Evolutionary conservation across 2,329 filamentous ascomycete genomes (phyloP), one percentile per base, ranked within the genome.

Genomic region (Fusarium algeriense): DNA sequence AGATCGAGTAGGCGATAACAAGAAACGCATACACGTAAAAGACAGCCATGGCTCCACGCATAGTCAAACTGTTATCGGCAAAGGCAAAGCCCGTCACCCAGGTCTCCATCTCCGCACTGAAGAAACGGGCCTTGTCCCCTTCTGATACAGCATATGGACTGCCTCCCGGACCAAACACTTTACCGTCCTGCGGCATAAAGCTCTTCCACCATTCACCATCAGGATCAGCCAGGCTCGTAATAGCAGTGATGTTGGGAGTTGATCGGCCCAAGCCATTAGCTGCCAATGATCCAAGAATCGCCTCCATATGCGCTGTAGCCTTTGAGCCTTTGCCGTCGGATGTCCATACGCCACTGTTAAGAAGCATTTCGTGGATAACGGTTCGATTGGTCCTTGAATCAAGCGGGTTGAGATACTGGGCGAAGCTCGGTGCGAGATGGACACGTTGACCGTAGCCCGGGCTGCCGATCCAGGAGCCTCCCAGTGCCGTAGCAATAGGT

Each of bases 61-160:
- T 65, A 7, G 61, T 52, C 9, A 65, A n/a, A 20, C 63, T 65
- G 17, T 65, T 65, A 2, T 65, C 60, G 3, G 67, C 67, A 50
- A 73, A 73, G 2, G 71, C 69, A n/a, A 60, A 74, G 1, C 72
- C 69, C 0, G 71, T 73, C 1, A 74, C 55, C 69, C 69, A 73
- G 2, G 71, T 73, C 44, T 74, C 66, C 71, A 73, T 73, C 20
- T 74, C 72, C 0, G 58, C 49, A 8, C 20, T 37, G 13, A 68
- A 64, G 55, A 60, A 60, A 0, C 46, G 55, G 14, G 41, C 30
- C 17, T 62, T 57, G 6, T 70, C 70, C 6, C 63, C 54, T 0
- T 35, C 32, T 5, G 67, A 65, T 19, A 74, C 55, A 2, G 52
- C n/a, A 41, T 69, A 75, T 1, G 72, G 72, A 9, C 20, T 64